phyloP scores from a whole-genome alignment of 2,329 filamentous ascomycete species.

The Curvularia sp. region DNA sequence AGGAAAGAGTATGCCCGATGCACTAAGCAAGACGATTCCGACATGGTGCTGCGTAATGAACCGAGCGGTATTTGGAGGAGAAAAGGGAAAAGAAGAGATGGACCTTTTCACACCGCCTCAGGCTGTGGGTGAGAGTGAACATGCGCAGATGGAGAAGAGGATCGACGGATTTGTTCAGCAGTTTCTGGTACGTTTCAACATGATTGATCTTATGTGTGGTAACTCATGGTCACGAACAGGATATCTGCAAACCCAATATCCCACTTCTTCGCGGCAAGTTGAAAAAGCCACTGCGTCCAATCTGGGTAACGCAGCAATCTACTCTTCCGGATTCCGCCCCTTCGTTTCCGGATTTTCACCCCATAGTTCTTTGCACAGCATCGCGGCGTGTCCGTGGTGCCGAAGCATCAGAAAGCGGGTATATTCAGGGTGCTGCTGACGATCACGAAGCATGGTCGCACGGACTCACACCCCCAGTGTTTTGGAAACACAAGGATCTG shows the following conservation, averaged over 20 bases:
- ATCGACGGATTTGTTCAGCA: conserved; percentile 64
- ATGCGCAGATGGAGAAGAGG: conserved; percentile 74
- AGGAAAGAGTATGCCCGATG: conserved; percentile 96
- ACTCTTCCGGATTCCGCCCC: conserved; percentile 56
- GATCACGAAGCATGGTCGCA: conserved; percentile 93
- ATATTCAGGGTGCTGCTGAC: conserved; percentile 94
- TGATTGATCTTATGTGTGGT: not conserved
- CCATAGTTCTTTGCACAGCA: conserved; percentile 84
- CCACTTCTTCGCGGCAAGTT: conserved; percentile 62
- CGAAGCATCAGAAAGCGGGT: conserved; percentile 74
- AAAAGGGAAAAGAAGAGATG: conserved; percentile 30
- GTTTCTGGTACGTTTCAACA: conserved; percentile 50
- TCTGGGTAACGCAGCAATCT: conserved; percentile 80
- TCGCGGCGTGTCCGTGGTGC: conserved; percentile 73
- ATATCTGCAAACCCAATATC: conserved; percentile 67
- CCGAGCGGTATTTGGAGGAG: conserved; percentile 73
- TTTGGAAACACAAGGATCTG: conserved; percentile 72
- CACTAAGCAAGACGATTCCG: conserved; percentile 89
- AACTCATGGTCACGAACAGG: conserved; percentile 36
- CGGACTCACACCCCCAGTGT: conserved; percentile 77
- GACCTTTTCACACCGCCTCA: conserved; percentile 73
- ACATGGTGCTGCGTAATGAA: conserved; percentile 94
- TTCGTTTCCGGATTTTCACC: conserved; percentile 66
- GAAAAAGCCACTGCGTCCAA: conserved; percentile 74
- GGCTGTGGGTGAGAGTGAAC: conserved; percentile 76